Evolutionary conservation across 2,329 filamentous ascomycete species (phyloP).

Genomic region (Rutstroemia sp.): DNA sequence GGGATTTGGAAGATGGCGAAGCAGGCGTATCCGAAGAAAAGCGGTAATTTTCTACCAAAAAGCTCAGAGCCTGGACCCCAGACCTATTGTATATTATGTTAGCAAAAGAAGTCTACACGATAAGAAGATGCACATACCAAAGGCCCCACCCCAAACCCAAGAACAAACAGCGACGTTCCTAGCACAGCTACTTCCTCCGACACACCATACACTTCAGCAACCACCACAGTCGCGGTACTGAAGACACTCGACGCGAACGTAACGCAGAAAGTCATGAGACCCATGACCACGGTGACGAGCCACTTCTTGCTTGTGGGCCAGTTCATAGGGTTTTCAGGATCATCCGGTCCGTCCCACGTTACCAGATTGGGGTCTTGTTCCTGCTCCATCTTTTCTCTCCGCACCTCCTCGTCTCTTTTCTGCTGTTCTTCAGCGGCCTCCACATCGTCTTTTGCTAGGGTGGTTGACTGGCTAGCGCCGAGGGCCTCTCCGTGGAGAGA

Average conservation of each 20-base stretch:
- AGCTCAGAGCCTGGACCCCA: slow-evolving; percentile 40
- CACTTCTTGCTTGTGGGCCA: slow-evolving; percentile 23
- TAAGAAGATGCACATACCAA: slow-evolving; percentile 35
- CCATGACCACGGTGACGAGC: slow-evolving; percentile 22
- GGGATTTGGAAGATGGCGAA: slow-evolving; percentile 49
- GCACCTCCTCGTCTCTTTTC: not conserved
- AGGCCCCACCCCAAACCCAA: slow-evolving; percentile 65
- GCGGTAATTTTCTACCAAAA: slow-evolving; percentile 40
- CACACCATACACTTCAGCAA: slow-evolving; percentile 18
- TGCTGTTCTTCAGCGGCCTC: slow-evolving; percentile 1
- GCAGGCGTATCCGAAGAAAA: slow-evolving; percentile 40
- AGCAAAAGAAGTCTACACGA: not conserved
- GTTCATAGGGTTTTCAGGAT: slow-evolving; percentile 12
- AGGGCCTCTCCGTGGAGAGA: not conserved
- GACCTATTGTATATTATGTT: slow-evolving; percentile 15
- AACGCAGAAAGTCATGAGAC: slow-evolving; percentile 30
- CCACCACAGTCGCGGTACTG: slow-evolving; percentile 18
- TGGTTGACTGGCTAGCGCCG: not conserved
- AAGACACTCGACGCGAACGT: slow-evolving; percentile 28
- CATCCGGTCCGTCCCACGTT: slow-evolving; percentile 12
- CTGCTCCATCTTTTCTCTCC: not conserved
- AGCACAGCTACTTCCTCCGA: slow-evolving; percentile 47
- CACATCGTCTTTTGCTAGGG: not conserved
- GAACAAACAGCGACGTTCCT: slow-evolving; percentile 58
- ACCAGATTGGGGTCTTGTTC: slow-evolving; percentile 10